Conservation (phyloP, 768 basidiomycete species). For the Rhodotorula sphaerocarpa region DNA sequence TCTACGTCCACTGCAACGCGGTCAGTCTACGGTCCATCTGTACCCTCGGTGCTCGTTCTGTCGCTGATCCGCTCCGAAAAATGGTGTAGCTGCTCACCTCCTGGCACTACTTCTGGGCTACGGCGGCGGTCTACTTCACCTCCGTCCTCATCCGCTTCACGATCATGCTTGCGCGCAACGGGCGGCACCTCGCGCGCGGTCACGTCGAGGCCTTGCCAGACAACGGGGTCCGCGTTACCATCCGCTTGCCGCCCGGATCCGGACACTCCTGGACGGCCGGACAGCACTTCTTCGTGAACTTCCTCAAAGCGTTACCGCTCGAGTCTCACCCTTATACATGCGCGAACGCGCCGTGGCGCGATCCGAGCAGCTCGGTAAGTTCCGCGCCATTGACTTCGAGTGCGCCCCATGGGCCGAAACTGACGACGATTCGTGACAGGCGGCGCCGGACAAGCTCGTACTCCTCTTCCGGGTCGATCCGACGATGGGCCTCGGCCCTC, state of each 20-base stretch:
- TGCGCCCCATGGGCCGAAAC: background rate
- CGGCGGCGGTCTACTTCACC: conserved; percentile 31
- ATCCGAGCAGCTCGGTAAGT: conserved; percentile 21
- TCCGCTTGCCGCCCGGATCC: conserved; percentile 10
- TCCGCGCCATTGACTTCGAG: background rate
- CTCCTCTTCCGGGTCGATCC: conserved; percentile 25
- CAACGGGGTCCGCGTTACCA: conserved; percentile 32
- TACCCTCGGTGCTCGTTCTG: background rate
- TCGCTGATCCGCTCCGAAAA: background rate
- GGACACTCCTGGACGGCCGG: conserved; percentile 37
- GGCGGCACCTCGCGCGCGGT: conserved; percentile 26
- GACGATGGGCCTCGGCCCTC: conserved; percentile 11
- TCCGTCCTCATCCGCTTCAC: conserved; percentile 36
- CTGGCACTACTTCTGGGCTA: conserved; percentile 38
- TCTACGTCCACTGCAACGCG: conserved; percentile 40
- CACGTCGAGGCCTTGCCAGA: conserved; percentile 32
- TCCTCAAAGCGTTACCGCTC: conserved; percentile 33
- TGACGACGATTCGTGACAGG: background rate
- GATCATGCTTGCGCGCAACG: conserved; percentile 37
- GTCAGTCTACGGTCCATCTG: background rate
- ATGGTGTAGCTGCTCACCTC: background rate
- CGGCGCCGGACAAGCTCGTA: conserved; percentile 14
- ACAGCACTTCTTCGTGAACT: conserved; percentile 40
- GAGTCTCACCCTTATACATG: conserved; percentile 40
- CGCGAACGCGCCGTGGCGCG: conserved; percentile 28